Evolutionary conservation across 106 monocot species (phyloP).

Genomic region (Posidonia australis): DNA sequence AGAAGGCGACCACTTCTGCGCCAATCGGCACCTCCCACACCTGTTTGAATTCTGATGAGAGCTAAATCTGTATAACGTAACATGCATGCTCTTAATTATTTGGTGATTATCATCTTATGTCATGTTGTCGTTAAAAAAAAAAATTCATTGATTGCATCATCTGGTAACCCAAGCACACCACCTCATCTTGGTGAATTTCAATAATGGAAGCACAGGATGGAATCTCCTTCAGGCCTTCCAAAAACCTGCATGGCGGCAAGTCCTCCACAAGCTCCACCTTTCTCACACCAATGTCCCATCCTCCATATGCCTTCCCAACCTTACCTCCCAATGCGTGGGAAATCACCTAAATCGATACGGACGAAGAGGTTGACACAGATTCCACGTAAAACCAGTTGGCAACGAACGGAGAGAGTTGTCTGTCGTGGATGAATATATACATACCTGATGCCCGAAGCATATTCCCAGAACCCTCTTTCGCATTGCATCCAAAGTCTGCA

Average conservation of each 20-base stretch:
- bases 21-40: conserved; percentile 56
- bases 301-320: conserved; percentile 22
- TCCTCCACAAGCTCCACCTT: conserved; percentile 20
- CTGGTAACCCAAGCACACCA: no score
- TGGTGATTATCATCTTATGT: no score
- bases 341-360: conserved; percentile 19
- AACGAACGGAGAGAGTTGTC: background rate
- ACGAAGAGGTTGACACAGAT: no score
- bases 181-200: conserved; percentile 82
- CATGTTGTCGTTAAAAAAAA: no score
- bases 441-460: conserved; percentile 94
- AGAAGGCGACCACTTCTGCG: conserved; percentile 58
- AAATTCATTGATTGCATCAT: no score
- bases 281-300: conserved; percentile 30
- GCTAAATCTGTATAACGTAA: no score
- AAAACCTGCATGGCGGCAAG: conserved; percentile 10
- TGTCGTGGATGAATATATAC: background rate
- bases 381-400: background rate
- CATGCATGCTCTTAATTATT: no score
- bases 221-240: conserved; percentile 15
- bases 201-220: conserved; percentile 35
- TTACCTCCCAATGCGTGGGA: conserved; percentile 27
- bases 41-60: conserved; percentile 12
- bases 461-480: conserved; percentile 67
- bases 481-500: conserved; percentile 51